A percentile compares a stretch with the other conserved stretches of the same genome.
Conservation (phyloP, 2,329 filamentous ascomycete species). For the Phialemonium atrogriseum region DNA sequence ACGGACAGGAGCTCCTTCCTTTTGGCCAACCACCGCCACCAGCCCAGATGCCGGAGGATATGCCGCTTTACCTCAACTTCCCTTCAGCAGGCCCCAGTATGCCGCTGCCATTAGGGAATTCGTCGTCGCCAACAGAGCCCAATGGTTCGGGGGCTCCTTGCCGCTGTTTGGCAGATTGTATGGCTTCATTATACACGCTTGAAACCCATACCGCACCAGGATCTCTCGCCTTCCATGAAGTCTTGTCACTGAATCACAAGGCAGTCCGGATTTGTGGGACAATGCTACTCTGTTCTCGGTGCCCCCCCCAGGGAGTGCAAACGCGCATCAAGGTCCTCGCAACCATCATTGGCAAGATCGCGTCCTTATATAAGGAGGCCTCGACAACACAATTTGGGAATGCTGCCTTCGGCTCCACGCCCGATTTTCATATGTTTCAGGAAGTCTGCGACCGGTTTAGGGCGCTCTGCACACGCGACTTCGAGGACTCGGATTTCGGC, state of each 20-base stretch:
- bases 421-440: slow-evolving; percentile 39
- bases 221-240: slow-evolving; percentile 32
- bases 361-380: slow-evolving; percentile 35
- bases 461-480: slow-evolving; percentile 29
- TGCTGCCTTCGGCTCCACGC: slow-evolving; percentile 14
- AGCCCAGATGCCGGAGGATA: no score
- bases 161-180: slow-evolving; percentile 37
- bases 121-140: no score
- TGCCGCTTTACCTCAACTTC: no score
- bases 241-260: slow-evolving; percentile 36
- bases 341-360: slow-evolving; percentile 39
- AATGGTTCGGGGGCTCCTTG: no score
- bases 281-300: slow-evolving; percentile 36
- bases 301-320: slow-evolving; percentile 32
- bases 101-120: no score
- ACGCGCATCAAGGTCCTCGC: slow-evolving; percentile 41
- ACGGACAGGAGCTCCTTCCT: no score
- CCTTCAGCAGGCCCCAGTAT: no score
- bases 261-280: slow-evolving; percentile 39
- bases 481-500: slow-evolving; percentile 33
- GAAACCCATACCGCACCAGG: slow-evolving; percentile 33
- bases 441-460: slow-evolving; percentile 35
- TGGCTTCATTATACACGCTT: slow-evolving; percentile 37
- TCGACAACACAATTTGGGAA: slow-evolving; percentile 29
- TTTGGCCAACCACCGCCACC: no score